phyloP scores from a whole-genome alignment of 148 eudicot genomes.

The Heliamphora exappendiculata region DNA sequence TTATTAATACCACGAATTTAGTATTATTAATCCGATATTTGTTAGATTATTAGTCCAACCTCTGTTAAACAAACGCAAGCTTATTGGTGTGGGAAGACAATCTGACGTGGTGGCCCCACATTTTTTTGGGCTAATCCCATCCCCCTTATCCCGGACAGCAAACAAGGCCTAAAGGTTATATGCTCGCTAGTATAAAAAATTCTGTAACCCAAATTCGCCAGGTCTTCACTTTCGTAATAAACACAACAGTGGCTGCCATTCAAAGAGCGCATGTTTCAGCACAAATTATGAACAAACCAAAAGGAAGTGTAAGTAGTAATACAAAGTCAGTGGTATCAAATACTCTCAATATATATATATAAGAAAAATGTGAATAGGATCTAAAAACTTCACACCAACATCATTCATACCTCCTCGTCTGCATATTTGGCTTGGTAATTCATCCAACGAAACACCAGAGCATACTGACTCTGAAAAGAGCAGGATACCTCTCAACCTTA shows the following conservation, averaged over 20 bases:
- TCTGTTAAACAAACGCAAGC: too few species aligned
- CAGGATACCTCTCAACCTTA: slow-evolving; percentile 75
- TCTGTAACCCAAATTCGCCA: not conserved
- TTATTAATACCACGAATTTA: too few species aligned
- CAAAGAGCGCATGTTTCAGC: not conserved
- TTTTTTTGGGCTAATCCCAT: too few species aligned
- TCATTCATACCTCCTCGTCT: slow-evolving; percentile 51
- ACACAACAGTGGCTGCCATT: not conserved
- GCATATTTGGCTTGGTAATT: slow-evolving; percentile 20
- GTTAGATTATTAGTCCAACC: too few species aligned
- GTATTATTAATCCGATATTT: too few species aligned
- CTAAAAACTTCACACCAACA: slow-evolving; percentile 1
- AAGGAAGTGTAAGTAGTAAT: not conserved
- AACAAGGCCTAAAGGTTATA: too few species aligned
- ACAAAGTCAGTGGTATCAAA: not conserved
- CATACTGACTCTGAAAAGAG: slow-evolving; percentile 62
- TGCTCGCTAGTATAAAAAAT: not conserved
- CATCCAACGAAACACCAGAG: slow-evolving; percentile 33
- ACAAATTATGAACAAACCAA: not conserved
- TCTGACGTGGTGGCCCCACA: too few species aligned
- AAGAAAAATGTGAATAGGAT: not conserved
- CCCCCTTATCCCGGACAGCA: too few species aligned
- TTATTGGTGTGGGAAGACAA: too few species aligned
- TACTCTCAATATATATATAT: not conserved
- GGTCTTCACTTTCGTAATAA: not conserved